Evolutionary conservation across 306 rosid species (phyloP).

Genomic region (Trifolium pratense): DNA sequence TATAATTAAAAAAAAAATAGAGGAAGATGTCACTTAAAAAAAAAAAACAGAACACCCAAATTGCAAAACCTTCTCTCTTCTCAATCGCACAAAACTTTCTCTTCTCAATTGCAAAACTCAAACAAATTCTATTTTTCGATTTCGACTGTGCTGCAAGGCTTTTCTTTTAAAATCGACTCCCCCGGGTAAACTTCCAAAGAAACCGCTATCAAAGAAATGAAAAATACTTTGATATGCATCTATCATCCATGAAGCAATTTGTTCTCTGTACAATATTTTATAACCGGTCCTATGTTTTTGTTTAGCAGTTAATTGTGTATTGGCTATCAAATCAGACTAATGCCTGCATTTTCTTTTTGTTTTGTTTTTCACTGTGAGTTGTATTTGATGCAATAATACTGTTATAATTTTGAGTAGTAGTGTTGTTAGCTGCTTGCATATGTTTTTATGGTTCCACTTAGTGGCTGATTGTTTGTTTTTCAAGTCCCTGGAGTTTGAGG

Average conservation of each 20-base stretch:
- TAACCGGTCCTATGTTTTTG: slow-evolving; percentile 8
- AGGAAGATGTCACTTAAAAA: too few species aligned
- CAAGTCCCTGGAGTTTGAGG: too few species aligned
- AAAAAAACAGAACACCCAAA: too few species aligned
- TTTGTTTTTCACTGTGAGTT: neutral
- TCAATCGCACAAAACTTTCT: too few species aligned
- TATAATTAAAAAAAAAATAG: too few species aligned
- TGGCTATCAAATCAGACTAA: slow-evolving; percentile 12
- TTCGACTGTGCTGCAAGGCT: slow-evolving; percentile 94
- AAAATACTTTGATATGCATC: slow-evolving; percentile 6
- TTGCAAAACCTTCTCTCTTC: too few species aligned
- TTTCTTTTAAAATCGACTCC: slow-evolving; percentile 80
- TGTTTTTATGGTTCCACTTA: too few species aligned
- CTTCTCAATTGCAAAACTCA: too few species aligned
- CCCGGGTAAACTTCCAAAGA: slow-evolving; percentile 77
- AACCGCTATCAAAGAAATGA: slow-evolving; percentile 80
- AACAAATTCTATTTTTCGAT: too few species aligned
- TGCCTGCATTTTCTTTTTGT: slow-evolving; percentile 23
- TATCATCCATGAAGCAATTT: slow-evolving; percentile 1
- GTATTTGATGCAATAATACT: slow-evolving; percentile 31
- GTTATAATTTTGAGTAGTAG: too few species aligned
- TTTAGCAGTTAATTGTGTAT: slow-evolving; percentile 32
- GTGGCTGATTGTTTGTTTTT: too few species aligned
- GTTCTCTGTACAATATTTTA: slow-evolving; percentile 35
- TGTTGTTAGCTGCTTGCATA: too few species aligned